A percentile compares a stretch with the other conserved stretches of the same genome.
These are phyloP conservation scores for Boechera retrofracta DNA, from an alignment of 345 rosid genomes.

Conservation along the genomic window DNA sequence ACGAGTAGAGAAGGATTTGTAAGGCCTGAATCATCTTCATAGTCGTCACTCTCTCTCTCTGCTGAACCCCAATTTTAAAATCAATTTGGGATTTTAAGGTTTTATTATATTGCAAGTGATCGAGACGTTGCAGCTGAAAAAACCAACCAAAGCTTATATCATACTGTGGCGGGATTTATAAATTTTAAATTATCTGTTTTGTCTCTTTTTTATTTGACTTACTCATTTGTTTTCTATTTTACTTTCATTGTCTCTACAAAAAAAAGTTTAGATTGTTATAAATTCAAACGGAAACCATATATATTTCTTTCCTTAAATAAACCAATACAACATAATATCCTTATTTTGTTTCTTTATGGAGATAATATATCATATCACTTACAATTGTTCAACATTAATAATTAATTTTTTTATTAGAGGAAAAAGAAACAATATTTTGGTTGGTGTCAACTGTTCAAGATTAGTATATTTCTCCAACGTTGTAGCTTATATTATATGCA, in stretches of 20 bases:
- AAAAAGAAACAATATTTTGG: not conserved
- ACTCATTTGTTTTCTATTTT: not conserved
- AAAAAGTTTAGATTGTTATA: not conserved
- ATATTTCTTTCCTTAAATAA: not conserved
- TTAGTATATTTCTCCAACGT: slow-evolving; percentile 31
- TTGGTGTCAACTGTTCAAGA: slow-evolving; percentile 33
- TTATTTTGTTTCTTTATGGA: not conserved
- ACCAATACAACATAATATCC: not conserved
- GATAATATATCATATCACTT: not conserved
- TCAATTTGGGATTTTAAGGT: slow-evolving; percentile 19
- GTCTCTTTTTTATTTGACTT: not conserved
- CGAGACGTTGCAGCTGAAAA: slow-evolving; percentile 44
- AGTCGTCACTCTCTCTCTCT: slow-evolving; percentile 36
- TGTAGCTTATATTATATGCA: not conserved
- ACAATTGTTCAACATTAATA: not conserved
- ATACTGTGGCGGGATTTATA: slow-evolving; percentile 34
- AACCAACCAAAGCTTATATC: slow-evolving; percentile 19
- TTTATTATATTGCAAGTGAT: slow-evolving; percentile 43
- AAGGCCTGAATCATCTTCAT: slow-evolving; percentile 42
- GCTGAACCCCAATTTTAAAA: slow-evolving; percentile 19
- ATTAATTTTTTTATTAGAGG: not conserved
- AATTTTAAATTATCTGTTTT: not conserved
- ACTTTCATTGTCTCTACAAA: not conserved
- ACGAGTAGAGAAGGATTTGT: slow-evolving; percentile 38
- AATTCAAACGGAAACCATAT: not conserved